Base-by-base conservation (phyloP, 495 filamentous ascomycete species). In the Hypoxylon trugodes region DNA sequence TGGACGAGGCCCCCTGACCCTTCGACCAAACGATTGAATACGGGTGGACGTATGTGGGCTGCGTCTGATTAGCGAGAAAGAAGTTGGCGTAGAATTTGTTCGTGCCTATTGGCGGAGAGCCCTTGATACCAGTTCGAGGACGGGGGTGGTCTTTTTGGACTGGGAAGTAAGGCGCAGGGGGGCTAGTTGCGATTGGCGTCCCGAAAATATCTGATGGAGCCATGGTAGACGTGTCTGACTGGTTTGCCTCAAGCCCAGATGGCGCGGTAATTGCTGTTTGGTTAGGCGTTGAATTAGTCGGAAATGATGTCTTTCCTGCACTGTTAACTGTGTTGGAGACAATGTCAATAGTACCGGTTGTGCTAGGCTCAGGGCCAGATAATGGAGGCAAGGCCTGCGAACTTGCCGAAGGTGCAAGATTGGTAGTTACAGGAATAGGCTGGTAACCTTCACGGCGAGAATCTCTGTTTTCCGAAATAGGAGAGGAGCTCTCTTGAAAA, bases 1-100 rank as follows among this genome's bases (percentile, higher is more conserved):
- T 94, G 47, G 75, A 69, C 1, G 86, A 77, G 26, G 78, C 79
- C 9, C 90, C 90, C 36, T 74, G 74, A 1, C 92, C 93, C 67
- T 85, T 87, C 2, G 86, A 80, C 91, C 92, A 96, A 32, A 83
- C 74, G 2, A 97, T 62, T 0, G 89, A 88, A 73, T 97, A 98
- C 7, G 95, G 95, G 71, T 96, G 88, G 1, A 91, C 90, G 81
- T 90, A 97, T 0, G 86, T 83, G 1, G 87, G 81, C 32, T 84
- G 82, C 3, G 77, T 83, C 73, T 96, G 93, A 41, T 74, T 82
- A 2, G 88, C 92, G 2, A 97, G 77, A 68, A 94, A 95, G 62
- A 96, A 87, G 43, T 96, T 96, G 48, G 87, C 86, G 68, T 96
- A 96, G 74, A 97, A 98, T 67, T 96, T 97, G 70, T 97, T 96